Evolutionary conservation across 1,139 yeast species (phyloP), one percentile per base, ranked within the genome.

Genomic region (Geotrichum cucujoidarum): DNA sequence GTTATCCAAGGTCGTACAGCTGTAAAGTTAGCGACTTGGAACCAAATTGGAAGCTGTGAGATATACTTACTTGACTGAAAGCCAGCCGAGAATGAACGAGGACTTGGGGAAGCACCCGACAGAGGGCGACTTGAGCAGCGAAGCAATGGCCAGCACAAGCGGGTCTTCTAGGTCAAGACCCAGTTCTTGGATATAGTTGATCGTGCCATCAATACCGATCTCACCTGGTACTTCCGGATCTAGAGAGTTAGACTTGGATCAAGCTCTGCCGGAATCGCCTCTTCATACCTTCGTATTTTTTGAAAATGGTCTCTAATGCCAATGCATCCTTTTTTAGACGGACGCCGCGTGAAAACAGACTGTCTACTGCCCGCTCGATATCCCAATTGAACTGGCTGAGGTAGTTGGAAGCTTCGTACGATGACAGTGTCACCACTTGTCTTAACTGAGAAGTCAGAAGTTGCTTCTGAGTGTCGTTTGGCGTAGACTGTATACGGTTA

Each of bases 171-270:
- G 82, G 16, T 79, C 80, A 40, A 83, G 72, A 0, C 76, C 78
- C 45, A 90, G 66, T 58, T 83, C 95, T 8, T 71, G 73, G 37
- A 88, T 69, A 57, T 82, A 85, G 39, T 62, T 58, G 18, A 90
- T 66, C 0, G 96, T 83, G 0, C 96, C 97, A 51, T 87, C 92
- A 24, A 84, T 74, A 31, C 81, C 92, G 47, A 77, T 76, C 31
- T 57, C 64, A 24, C 63, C 63, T 5, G 59, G 47, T 7, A 52
- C 56, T 55, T 49, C 45, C 8, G 49, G 47, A 20, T 45, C 52
- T 46, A 46, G 25, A 27, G n/a, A 22, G 21, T 37, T 30, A 24
- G 17, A 20, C 10, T 10, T 13, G 10, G 6, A 13, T n/a, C 31
- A n/a, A 13, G 25, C 18, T 40, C 6, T n/a, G 7, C 29, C 14